phyloP scores from a whole-genome alignment of 768 basidiomycete genomes.

The Nidularia pulvinata region DNA sequence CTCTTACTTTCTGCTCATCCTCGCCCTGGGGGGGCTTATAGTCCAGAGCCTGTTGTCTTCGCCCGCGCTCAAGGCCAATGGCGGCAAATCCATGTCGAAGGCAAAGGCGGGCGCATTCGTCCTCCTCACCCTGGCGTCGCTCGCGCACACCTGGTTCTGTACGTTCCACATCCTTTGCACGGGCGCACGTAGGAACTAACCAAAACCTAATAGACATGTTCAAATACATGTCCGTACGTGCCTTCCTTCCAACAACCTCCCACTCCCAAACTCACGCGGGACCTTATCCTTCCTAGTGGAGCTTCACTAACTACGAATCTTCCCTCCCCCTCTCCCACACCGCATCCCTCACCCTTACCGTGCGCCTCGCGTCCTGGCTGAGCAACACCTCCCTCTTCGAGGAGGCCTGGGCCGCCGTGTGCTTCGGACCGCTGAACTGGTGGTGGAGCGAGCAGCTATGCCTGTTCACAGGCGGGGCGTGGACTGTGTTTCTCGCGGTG shows the following conservation, averaged over 20 bases:
- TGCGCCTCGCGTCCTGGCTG: conserved; percentile 53
- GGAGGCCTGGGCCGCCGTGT: conserved; percentile 51
- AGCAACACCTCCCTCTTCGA: conserved; percentile 55
- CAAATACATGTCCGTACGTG: conserved; percentile 25
- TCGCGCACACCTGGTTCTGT: conserved; percentile 36
- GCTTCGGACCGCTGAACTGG: conserved; percentile 49
- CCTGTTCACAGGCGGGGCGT: conserved; percentile 55
- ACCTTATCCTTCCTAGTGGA: conserved; percentile 41
- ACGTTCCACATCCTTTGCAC: conserved; percentile 5
- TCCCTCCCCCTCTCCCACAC: conserved; percentile 1
- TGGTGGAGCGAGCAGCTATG: conserved; percentile 75
- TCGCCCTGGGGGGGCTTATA: conserved; percentile 17
- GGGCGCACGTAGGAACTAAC: not conserved
- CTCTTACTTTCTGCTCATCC: conserved; percentile 21
- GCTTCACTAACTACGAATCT: conserved; percentile 44
- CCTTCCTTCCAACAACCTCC: not conserved
- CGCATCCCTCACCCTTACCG: conserved; percentile 9
- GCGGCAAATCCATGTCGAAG: not conserved
- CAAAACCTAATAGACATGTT: conserved; percentile 23
- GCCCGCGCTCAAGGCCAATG: conserved; percentile 1
- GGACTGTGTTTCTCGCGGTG: conserved; percentile 48
- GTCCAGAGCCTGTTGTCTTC: too few relatives aligned
- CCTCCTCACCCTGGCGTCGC: conserved; percentile 17
- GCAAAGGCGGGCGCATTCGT: conserved; percentile 8
- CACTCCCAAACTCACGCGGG: not conserved